Percentiles rank a stretch among this genome's conserved stretches.
These are phyloP conservation scores for Gigaspora rosea DNA, from an alignment of 192 early-diverging fungal genomes.

Conservation along the genomic window DNA sequence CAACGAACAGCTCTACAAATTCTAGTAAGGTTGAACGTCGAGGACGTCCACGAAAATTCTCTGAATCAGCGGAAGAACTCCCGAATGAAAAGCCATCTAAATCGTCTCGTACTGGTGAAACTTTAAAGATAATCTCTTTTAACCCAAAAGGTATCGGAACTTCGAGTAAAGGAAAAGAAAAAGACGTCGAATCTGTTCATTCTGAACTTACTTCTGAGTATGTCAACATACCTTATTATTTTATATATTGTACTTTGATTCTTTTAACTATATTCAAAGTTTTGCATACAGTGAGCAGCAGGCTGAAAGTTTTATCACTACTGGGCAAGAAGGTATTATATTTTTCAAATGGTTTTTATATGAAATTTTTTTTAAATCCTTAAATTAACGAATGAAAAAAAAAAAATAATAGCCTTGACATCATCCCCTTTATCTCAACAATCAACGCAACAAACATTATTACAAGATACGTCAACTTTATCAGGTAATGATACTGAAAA, in stretches of 20 bases:
- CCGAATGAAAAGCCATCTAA: constrained; percentile 1
- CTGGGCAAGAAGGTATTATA: no score
- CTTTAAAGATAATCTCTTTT: neutral
- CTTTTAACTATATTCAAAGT: no score
- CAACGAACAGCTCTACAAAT: neutral
- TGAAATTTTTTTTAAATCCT: neutral
- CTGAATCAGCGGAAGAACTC: neutral
- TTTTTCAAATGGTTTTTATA: neutral
- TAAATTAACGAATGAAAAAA: neutral
- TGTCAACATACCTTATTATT: neutral
- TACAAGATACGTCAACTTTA: neutral
- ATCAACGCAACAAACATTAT: neutral
- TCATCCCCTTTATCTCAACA: neutral
- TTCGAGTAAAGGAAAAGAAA: constrained; percentile 2
- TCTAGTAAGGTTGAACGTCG: neutral
- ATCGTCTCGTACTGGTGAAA: neutral
- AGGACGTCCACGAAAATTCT: neutral
- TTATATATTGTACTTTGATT: neutral
- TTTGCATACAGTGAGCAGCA: no score
- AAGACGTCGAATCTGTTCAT: neutral
- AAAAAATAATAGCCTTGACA: neutral
- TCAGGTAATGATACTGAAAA: constrained; percentile 9
- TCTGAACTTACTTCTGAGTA: neutral
- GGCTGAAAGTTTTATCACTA: no score
- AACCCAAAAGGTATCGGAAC: neutral